Base-by-base conservation (phyloP, 257 asterid species). In the Buddleja alternifolia region DNA sequence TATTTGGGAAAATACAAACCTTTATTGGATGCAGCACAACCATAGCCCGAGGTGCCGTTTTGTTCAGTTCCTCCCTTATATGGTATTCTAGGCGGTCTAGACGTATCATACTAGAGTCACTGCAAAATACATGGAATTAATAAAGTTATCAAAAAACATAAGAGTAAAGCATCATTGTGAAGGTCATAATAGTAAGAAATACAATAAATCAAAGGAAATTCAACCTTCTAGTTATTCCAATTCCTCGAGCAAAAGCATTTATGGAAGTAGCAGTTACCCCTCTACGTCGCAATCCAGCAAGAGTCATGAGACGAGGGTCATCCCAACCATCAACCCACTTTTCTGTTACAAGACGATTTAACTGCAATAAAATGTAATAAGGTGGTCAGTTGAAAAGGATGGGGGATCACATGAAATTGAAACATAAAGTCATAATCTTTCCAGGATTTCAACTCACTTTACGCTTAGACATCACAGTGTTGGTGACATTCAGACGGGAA, bases 271-370 rank as follows among this genome's bases (percentile, higher is more conserved):
- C 75, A 55, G 97, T 90, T 56, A 90, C 92, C 56, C 99, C 99
- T 84, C 99, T 90, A 63, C 97, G 95, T 52, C 89, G 80, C 77
- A 93, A 80, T 37, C 96, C 97, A 74, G 99, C 89, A 11, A 93
- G 92, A 15, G 97, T 90, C 97, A 93, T 87, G 45, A 93, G 81
- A 54, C 96, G 96, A 61, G 99, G 99, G 78, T 93, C 99, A 76
- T 93, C 99, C 99, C 97, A 93, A 58, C 96, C 93, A 75, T 93
- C 96, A 21, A 90, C 96, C 87, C 88, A 84, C 51, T 93, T 90
- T 69, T 90, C 93, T 23, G 96, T 90, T 47, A 93, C 97, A 40
- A 93, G 93, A 40, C 85, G 96, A 73, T 93, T 93, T 58, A 93
- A 82, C 99, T 93, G 88, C 81, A 81, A 54, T 42, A 75, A 7